Conservation (phyloP, 164 flowering plant genomes). For the Nymphaea thermarum region DNA sequence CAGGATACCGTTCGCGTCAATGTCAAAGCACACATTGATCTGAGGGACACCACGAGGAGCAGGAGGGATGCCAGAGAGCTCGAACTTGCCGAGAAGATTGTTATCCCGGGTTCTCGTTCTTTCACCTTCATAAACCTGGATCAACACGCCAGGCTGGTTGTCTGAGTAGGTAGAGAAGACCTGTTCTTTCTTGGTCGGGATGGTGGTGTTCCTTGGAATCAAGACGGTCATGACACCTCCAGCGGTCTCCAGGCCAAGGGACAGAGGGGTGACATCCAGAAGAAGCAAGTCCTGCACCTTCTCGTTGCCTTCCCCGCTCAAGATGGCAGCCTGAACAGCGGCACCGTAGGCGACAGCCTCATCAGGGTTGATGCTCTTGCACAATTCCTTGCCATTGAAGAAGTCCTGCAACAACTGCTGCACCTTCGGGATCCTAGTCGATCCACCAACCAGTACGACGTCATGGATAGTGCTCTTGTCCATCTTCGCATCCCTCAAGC, state of each 20-base stretch:
- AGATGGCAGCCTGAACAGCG: constrained; percentile 68
- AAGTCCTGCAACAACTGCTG: constrained; percentile 61
- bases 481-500: constrained; percentile 72
- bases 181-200: constrained; percentile 62
- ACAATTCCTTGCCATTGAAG: constrained; percentile 67
- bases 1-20: constrained; percentile 50
- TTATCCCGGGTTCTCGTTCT: constrained; percentile 57
- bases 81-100: constrained; percentile 54
- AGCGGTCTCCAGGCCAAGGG: constrained; percentile 55
- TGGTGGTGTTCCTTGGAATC: constrained; percentile 53
- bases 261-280: constrained; percentile 54
- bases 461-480: constrained; percentile 55
- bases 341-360: constrained; percentile 84
- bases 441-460: constrained; percentile 59
- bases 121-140: constrained; percentile 66
- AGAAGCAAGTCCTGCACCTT: constrained; percentile 60
- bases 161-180: constrained; percentile 65
- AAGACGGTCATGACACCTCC: constrained; percentile 64
- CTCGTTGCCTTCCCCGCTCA: constrained; percentile 67
- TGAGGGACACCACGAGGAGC: constrained; percentile 64
- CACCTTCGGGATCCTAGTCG: constrained; percentile 67
- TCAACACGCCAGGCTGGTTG: constrained; percentile 66
- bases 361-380: constrained; percentile 70
- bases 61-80: constrained; percentile 55
- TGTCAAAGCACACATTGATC: constrained; percentile 49